phyloP scores from a whole-genome alignment of 495 filamentous ascomycete species.

The Aspergillus nidulans region DNA sequence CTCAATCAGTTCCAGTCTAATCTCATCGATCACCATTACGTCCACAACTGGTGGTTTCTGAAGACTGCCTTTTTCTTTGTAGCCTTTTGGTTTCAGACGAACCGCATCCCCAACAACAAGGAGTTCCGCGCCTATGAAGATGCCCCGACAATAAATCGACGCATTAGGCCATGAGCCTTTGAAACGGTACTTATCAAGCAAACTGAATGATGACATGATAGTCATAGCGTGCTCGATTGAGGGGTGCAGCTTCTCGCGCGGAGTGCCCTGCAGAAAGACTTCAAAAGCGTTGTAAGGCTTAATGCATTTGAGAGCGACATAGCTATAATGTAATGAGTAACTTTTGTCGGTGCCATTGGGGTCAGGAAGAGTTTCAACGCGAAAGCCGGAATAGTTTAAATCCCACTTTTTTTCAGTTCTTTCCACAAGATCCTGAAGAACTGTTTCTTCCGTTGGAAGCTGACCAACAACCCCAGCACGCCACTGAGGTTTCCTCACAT shows the following conservation, averaged over 20 bases:
- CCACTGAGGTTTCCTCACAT: conserved; percentile 44
- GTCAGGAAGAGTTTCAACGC: conserved; percentile 52
- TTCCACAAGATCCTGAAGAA: conserved; percentile 40
- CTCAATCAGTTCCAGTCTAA: conserved; percentile 40
- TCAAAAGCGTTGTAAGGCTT: conserved; percentile 53
- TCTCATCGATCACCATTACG: conserved; percentile 49
- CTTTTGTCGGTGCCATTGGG: conserved; percentile 47
- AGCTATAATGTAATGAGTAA: conserved; percentile 48
- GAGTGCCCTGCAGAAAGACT: conserved; percentile 36
- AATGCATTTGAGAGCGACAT: conserved; percentile 50
- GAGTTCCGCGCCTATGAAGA: conserved; percentile 55
- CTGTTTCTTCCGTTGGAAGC: conserved; percentile 37
- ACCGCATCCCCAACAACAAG: conserved; percentile 49
- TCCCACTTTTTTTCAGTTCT: conserved; percentile 31
- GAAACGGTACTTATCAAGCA: conserved; percentile 48
- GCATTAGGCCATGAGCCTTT: conserved; percentile 52
- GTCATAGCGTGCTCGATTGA: conserved; percentile 53
- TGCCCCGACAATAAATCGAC: conserved; percentile 45
- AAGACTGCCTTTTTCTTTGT: conserved; percentile 9
- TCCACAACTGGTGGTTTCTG: conserved; percentile 32
- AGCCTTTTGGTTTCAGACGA: conserved; percentile 40
- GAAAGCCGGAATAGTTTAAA: conserved; percentile 53
- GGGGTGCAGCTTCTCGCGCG: conserved; percentile 42
- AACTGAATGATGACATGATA: conserved; percentile 47
- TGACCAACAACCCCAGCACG: conserved; percentile 53